Conservation (phyloP, 1,284 basidiomycete species). For the Leccinum pachyderme region DNA sequence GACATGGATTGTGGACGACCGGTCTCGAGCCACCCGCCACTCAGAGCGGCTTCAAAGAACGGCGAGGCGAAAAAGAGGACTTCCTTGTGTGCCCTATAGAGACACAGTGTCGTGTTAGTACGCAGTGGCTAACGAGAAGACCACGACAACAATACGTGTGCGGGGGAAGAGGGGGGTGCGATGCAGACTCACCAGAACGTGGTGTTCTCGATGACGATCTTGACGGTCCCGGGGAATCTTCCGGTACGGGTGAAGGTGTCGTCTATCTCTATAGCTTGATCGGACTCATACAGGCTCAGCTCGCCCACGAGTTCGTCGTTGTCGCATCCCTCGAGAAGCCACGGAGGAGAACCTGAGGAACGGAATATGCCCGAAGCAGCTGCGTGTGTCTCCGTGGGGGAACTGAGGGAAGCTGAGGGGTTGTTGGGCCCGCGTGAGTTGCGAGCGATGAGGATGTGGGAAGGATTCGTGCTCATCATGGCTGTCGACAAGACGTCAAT, state of each 20-base stretch:
- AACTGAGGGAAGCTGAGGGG: constrained; percentile 73
- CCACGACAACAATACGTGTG: not conserved
- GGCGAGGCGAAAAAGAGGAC: constrained; percentile 81
- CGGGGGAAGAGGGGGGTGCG: not conserved
- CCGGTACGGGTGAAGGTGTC: constrained; percentile 63
- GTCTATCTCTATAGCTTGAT: constrained; percentile 72
- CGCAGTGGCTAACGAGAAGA: not conserved
- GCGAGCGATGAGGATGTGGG: constrained; percentile 81
- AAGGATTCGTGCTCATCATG: constrained; percentile 67
- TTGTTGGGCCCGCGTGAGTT: constrained; percentile 71
- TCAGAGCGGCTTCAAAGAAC: constrained; percentile 82
- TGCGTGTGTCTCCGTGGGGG: constrained; percentile 81
- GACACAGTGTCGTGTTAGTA: constrained; percentile 1
- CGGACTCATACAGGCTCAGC: constrained; percentile 60
- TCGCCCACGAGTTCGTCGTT: constrained; percentile 67
- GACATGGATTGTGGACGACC: constrained; percentile 72
- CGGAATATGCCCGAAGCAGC: constrained; percentile 79
- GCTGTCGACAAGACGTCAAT: not conserved
- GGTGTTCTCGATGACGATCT: constrained; percentile 80
- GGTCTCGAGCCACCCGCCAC: constrained; percentile 77
- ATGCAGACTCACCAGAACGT: constrained; percentile 68
- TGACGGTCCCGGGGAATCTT: constrained; percentile 74
- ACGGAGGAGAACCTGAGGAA: constrained; percentile 72
- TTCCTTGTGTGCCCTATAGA: constrained; percentile 76
- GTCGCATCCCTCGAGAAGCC: constrained; percentile 69